phyloP scores from a whole-genome alignment of 139 green algal species.

The Penium margaritaceum region DNA sequence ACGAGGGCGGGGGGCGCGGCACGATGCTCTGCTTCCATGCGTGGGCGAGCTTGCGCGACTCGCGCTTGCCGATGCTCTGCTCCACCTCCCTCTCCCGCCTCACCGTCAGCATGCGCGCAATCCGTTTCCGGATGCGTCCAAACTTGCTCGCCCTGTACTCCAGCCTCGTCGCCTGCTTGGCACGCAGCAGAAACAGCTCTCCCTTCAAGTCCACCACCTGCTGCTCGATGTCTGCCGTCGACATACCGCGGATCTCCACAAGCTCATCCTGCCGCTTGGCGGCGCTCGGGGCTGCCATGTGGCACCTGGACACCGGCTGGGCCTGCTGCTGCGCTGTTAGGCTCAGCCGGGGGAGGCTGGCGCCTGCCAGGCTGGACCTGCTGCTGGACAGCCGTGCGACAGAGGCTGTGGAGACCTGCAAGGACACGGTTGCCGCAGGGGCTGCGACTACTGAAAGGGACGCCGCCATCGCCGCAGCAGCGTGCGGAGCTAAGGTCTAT shows the following conservation, averaged over 20 bases:
- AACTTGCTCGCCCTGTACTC: slow-evolving; percentile 38
- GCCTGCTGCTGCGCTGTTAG: too few relatives aligned
- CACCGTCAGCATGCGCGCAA: slow-evolving; percentile 42
- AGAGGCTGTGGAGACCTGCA: too few relatives aligned
- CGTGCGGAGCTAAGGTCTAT: too few relatives aligned
- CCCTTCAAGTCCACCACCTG: slow-evolving; percentile 37
- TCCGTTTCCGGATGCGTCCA: slow-evolving; percentile 17
- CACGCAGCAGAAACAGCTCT: slow-evolving; percentile 37
- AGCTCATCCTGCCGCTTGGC: slow-evolving; percentile 26
- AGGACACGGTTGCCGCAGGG: too few relatives aligned
- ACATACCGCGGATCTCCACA: slow-evolving; percentile 29
- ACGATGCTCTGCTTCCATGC: slow-evolving; percentile 32
- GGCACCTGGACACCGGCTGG: too few relatives aligned
- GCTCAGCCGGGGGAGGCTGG: too few relatives aligned
- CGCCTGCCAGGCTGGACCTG: too few relatives aligned
- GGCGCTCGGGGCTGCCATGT: too few relatives aligned
- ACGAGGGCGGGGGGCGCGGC: slow-evolving; percentile 21
- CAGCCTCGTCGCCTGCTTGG: slow-evolving; percentile 15
- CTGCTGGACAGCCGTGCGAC: too few relatives aligned
- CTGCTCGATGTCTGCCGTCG: slow-evolving; percentile 21
- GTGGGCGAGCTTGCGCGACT: slow-evolving; percentile 33
- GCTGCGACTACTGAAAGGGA: too few relatives aligned
- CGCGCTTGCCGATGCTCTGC: slow-evolving; percentile 28
- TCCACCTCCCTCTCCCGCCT: slow-evolving; percentile 41
- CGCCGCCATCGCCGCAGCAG: too few relatives aligned